phyloP scores from a whole-genome alignment of 495 filamentous ascomycete genomes.

The Arthonia radiata region DNA sequence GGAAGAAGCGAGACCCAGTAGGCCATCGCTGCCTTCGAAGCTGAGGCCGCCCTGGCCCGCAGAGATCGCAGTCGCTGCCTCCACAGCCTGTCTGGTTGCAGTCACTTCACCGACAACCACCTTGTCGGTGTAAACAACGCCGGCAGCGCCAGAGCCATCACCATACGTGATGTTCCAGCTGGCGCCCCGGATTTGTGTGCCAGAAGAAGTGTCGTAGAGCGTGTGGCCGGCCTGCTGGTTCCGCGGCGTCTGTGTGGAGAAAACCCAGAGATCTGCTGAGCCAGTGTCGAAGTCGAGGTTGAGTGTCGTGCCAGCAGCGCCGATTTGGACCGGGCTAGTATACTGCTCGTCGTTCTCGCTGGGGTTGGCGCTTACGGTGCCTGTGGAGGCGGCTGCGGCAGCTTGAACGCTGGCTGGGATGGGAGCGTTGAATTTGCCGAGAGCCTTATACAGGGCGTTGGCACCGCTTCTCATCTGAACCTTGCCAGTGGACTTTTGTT shows the following conservation, averaged over 20 bases:
- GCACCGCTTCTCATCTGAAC: no score
- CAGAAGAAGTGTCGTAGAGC: background rate
- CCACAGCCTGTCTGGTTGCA: slow-evolving; percentile 42
- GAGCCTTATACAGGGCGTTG: no score
- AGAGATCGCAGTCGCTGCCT: slow-evolving; percentile 40
- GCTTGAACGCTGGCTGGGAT: slow-evolving; percentile 6
- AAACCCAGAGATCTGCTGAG: slow-evolving; percentile 67
- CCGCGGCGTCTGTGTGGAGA: slow-evolving; percentile 35
- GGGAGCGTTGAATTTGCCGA: slow-evolving; percentile 7
- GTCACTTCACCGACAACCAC: slow-evolving; percentile 50
- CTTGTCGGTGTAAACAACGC: slow-evolving; percentile 43
- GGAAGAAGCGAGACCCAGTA: slow-evolving; percentile 56
- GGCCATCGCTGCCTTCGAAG: slow-evolving; percentile 43
- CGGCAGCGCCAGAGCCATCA: slow-evolving; percentile 40
- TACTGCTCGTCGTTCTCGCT: slow-evolving; percentile 41
- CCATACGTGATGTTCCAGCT: slow-evolving; percentile 51
- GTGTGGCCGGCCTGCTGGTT: slow-evolving; percentile 9
- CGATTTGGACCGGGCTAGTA: slow-evolving; percentile 43
- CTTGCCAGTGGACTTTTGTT: no score
- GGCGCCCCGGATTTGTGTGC: slow-evolving; percentile 7
- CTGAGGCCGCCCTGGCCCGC: no score
- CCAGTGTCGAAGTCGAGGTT: slow-evolving; percentile 68
- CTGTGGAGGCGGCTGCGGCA: slow-evolving; percentile 16
- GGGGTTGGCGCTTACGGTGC: slow-evolving; percentile 34
- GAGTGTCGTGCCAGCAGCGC: slow-evolving; percentile 33